A percentile compares a stretch with the other conserved stretches of the same genome.
Evolutionary conservation across 2,329 filamentous ascomycete genomes (phyloP).

Genomic region (Penicillium freii): DNA sequence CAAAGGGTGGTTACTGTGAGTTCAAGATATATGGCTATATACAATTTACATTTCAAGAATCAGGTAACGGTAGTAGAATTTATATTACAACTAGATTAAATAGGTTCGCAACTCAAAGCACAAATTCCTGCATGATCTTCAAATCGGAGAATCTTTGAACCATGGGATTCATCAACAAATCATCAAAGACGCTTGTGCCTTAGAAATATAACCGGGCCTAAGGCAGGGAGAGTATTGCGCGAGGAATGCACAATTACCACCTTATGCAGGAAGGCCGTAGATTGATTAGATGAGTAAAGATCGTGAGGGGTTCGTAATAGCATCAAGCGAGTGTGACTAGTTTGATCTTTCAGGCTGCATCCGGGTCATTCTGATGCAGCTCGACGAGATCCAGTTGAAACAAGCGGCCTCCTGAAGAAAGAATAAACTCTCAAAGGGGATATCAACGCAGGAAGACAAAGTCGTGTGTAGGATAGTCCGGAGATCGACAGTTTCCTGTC

Average conservation of each 20-base stretch:
- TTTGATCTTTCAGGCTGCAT: not conserved
- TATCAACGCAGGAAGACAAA: slow-evolving; percentile 15
- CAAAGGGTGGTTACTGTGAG: not conserved
- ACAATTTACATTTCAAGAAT: not conserved
- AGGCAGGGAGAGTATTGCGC: not conserved
- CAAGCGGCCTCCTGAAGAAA: slow-evolving; percentile 8
- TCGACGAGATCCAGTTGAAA: not conserved
- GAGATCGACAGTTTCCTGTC: slow-evolving; percentile 3
- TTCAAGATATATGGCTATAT: not conserved
- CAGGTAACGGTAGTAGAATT: slow-evolving; percentile 8
- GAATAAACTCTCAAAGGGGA: slow-evolving; percentile 9
- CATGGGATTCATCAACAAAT: slow-evolving; percentile 16
- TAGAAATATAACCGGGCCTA: not conserved
- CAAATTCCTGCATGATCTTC: not conserved
- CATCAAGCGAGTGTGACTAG: slow-evolving; percentile 21
- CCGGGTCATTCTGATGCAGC: not conserved
- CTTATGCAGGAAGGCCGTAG: not conserved
- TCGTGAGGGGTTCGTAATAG: slow-evolving; percentile 24
- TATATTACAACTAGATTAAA: slow-evolving; percentile 27
- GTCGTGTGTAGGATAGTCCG: not conserved
- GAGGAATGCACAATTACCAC: not conserved
- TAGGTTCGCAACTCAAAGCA: not conserved
- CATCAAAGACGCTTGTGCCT: slow-evolving; percentile 1
- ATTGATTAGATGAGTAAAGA: slow-evolving; percentile 16
- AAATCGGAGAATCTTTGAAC: slow-evolving; percentile 5